Percentiles rank a stretch among this genome's conserved stretches.
These are phyloP conservation scores for Daldinia vernicosa DNA, from an alignment of 495 filamentous ascomycete genomes.

Conservation along the genomic window DNA sequence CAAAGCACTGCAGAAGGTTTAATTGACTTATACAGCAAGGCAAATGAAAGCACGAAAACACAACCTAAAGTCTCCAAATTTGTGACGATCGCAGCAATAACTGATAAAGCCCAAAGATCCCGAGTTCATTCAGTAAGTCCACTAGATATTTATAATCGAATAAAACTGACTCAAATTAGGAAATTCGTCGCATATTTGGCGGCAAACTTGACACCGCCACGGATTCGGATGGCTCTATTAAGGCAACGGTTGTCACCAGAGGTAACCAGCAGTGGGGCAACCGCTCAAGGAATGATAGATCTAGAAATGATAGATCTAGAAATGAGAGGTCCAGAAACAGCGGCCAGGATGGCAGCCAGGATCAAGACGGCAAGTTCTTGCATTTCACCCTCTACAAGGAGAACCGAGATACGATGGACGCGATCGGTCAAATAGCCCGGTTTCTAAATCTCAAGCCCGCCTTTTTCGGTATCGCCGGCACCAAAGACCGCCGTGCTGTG, in stretches of 20 bases:
- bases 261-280: slow-evolving; percentile 50
- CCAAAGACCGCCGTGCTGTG: slow-evolving; percentile 90
- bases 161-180: slow-evolving; percentile 41
- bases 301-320: slow-evolving; percentile 36
- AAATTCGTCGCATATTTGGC: slow-evolving; percentile 58
- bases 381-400: slow-evolving; percentile 98
- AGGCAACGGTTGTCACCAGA: slow-evolving; percentile 44
- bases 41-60: slow-evolving; percentile 23
- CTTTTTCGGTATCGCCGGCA: slow-evolving; percentile 86
- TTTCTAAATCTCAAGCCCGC: slow-evolving; percentile 72
- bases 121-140: slow-evolving; percentile 51
- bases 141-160: not conserved
- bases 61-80: slow-evolving; percentile 39
- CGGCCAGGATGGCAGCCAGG: slow-evolving; percentile 24
- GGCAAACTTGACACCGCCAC: slow-evolving; percentile 48
- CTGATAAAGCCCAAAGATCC: slow-evolving; percentile 51
- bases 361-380: slow-evolving; percentile 74
- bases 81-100: slow-evolving; percentile 47
- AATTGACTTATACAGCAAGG: slow-evolving; percentile 45
- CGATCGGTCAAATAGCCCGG: slow-evolving; percentile 74
- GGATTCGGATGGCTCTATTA: slow-evolving; percentile 46
- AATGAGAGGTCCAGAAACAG: slow-evolving; percentile 45
- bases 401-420: slow-evolving; percentile 98
- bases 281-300: slow-evolving; percentile 47
- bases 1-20: slow-evolving; percentile 46